These are phyloP conservation scores for Metarhizium sp. DNA, from an alignment of 2,329 filamentous ascomycete genomes.

Conservation along the genomic window DNA sequence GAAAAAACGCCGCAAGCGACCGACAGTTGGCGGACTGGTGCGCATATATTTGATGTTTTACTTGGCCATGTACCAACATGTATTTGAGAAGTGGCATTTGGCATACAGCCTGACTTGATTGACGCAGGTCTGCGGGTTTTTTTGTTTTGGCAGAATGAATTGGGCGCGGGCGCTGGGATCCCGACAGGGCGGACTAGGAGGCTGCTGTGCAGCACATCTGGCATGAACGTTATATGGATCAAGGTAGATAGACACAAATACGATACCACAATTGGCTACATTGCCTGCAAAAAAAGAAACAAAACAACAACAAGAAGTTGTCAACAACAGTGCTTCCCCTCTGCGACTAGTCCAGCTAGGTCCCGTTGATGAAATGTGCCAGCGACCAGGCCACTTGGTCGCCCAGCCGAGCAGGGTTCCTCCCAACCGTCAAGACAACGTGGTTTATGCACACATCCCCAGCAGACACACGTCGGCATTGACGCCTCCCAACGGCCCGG, in stretches of 20 bases:
- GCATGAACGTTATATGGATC: not conserved
- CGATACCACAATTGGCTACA: not conserved
- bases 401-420: not conserved
- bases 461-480: not conserved
- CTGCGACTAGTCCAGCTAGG: too few relatives aligned
- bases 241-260: not conserved
- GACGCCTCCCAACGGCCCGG: not conserved
- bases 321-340: too few relatives aligned
- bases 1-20: not conserved
- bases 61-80: too few relatives aligned
- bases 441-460: not conserved
- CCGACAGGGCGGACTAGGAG: not conserved
- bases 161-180: not conserved
- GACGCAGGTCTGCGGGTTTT: not conserved
- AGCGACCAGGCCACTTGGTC: not conserved
- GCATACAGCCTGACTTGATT: not conserved
- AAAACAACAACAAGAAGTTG: too few relatives aligned
- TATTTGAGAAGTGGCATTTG: too few relatives aligned
- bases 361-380: too few relatives aligned
- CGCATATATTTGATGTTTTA: not conserved
- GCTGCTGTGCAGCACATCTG: not conserved
- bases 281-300: not conserved
- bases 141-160: not conserved
- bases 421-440: too few relatives aligned
- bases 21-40: not conserved